A percentile compares a stretch with the other conserved stretches of the same genome.
These are phyloP conservation scores for Yamadazyma conglobata DNA, from an alignment of 1,139 yeast genomes.

Conservation along the genomic window DNA sequence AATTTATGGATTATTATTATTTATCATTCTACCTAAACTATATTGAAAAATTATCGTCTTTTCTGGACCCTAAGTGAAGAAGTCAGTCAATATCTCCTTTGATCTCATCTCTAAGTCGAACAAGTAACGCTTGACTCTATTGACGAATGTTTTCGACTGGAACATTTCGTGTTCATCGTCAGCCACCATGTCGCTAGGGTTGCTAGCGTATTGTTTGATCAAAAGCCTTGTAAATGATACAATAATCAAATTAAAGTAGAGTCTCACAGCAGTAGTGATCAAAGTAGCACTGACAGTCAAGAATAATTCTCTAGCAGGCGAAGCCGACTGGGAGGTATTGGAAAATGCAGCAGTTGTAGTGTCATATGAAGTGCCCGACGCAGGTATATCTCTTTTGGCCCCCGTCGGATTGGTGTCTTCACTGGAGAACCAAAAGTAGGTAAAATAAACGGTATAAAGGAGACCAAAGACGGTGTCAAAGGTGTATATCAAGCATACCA, in stretches of 20 bases:
- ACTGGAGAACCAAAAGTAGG: conserved; percentile 67
- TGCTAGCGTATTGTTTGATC: conserved; percentile 30
- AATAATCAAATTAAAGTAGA: conserved; percentile 65
- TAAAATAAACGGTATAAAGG: conserved; percentile 70
- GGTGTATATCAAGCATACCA: conserved; percentile 60
- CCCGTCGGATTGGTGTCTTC: conserved; percentile 27
- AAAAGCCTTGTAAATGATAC: conserved; percentile 55
- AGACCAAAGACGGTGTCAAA: conserved; percentile 66
- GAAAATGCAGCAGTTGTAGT: conserved; percentile 11
- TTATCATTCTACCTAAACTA: no score
- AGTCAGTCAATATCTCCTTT: conserved; percentile 26
- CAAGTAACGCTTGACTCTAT: conserved; percentile 21
- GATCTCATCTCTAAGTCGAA: conserved; percentile 31
- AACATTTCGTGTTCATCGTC: conserved; percentile 28
- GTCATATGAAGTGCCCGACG: conserved; percentile 3
- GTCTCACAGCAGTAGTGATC: conserved; percentile 48
- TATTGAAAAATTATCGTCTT: no score
- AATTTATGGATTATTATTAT: no score
- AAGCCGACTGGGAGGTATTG: conserved; percentile 55
- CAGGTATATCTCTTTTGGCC: conserved; percentile 1
- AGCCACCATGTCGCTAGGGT: conserved; percentile 15
- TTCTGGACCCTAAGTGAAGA: conserved; percentile 15
- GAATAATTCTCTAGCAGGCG: conserved; percentile 68
- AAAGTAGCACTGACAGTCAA: conserved; percentile 59
- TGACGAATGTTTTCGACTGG: conserved; percentile 19